Conservation (phyloP, 169 alveolate species). For the Eimeria sp. region DNA sequence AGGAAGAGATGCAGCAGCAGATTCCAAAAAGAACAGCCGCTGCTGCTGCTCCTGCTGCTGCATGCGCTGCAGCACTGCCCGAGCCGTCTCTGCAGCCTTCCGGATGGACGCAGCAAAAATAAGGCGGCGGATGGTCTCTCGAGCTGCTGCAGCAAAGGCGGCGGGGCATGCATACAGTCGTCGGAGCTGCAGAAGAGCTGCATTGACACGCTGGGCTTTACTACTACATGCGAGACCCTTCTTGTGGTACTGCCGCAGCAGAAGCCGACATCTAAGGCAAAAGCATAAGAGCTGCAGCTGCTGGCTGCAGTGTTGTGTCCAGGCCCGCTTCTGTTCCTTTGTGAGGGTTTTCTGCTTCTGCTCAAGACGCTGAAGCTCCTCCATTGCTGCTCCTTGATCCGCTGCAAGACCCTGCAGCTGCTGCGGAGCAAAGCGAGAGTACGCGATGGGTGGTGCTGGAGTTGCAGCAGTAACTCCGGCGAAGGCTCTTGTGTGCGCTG, state of each 20-base stretch:
- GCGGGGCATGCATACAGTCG: constrained; percentile 60
- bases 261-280: constrained; percentile 16
- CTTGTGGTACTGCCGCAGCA: constrained; percentile 73
- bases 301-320: constrained; percentile 38
- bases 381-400: constrained; percentile 50
- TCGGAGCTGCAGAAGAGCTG: constrained; percentile 55
- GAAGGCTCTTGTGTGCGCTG: constrained; percentile 40
- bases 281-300: constrained; percentile 8
- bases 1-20: constrained; percentile 64
- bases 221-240: constrained; percentile 48
- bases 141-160: constrained; percentile 66
- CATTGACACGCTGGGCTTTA: constrained; percentile 46
- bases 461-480: constrained; percentile 49
- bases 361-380: constrained; percentile 36
- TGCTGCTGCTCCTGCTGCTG: constrained; percentile 77
- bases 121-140: constrained; percentile 42
- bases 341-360: constrained; percentile 45
- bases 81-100: constrained; percentile 65
- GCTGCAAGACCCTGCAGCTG: constrained; percentile 64
- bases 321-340: constrained; percentile 18
- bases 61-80: constrained; percentile 70
- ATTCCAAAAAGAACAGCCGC: constrained; percentile 39
- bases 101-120: constrained; percentile 37
- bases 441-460: constrained; percentile 53
- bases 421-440: constrained; percentile 41